Base-by-base conservation (phyloP, 2,329 filamentous ascomycete species). In the Ceratocystis huliohia region DNA sequence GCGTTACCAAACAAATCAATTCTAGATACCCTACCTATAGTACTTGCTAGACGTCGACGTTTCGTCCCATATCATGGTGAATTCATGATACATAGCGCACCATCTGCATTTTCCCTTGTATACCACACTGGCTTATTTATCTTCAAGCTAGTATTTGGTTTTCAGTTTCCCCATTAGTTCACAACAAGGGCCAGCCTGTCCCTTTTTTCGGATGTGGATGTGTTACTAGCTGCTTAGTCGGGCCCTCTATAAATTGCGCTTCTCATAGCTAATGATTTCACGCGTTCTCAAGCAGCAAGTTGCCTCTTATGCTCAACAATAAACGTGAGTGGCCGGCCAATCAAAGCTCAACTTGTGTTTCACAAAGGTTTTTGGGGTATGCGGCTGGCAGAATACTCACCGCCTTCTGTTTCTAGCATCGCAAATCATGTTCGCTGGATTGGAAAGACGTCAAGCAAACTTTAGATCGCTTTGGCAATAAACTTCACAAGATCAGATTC, bases 401-500 rank as follows among this genome's bases (percentile, higher is more conserved):
- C 66, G 63, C 66, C 59, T 68, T 53, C 63, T 41, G 3, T 45
- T 46, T 57, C 7, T 41, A 20, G 15, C 41, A 22, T 41, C 30
- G 25, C 59, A 50, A 68, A 68, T 64, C 63, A 65, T 63, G 62
- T 57, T 65, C 63, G 41, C 53, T 10, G 63, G 48, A 68, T 63
- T 68, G 61, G 56, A 44, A 68, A 68, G 45, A 37, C 48, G 57
- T 28, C 41, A 61, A 20, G 17, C 57, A n/a, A 37, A 30, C 20
- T 48, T 44, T 33, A 13, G 15, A 30, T 63, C 13, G 15, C 20
- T 53, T 46, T 28, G 15, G 15, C n/a, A 13, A 28, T 28, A 45
- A 45, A 25, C 28, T 30, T 37, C 48, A 37, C 37, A 8, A 45
- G 3, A 3, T 15, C 61, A 62, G 33, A 33, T 45, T 44, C 25